phyloP scores from a whole-genome alignment of 306 rosid species.

The Vigna radiata region DNA sequence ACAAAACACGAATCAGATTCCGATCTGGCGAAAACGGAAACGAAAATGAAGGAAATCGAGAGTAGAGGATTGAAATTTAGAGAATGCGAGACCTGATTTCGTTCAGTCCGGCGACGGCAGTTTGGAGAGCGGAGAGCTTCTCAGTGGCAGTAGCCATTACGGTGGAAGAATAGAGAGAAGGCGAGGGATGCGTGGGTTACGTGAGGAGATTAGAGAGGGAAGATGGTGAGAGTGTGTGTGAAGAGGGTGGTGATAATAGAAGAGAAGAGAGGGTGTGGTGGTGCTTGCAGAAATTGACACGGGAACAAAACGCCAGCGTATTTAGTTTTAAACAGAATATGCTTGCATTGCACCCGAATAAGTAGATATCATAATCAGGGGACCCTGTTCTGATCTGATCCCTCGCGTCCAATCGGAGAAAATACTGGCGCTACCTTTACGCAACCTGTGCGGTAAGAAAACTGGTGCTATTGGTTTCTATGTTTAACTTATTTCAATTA shows the following conservation, averaged over 20 bases:
- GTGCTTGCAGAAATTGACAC: conserved; percentile 33
- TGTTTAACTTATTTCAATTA: not conserved
- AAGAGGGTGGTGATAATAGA: not conserved
- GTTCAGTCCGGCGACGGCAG: conserved; percentile 67
- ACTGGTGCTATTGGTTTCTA: conserved; percentile 5
- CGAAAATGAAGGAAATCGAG: not conserved
- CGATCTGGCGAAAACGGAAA: conserved; percentile 10
- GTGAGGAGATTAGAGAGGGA: conserved; percentile 19
- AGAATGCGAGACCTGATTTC: conserved; percentile 75
- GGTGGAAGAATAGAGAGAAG: conserved; percentile 41
- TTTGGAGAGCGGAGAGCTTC: conserved; percentile 66
- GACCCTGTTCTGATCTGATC: not conserved
- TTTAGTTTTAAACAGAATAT: conserved; percentile 47
- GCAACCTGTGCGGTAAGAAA: conserved; percentile 40
- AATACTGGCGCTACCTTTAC: conserved; percentile 59
- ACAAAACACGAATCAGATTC: conserved; percentile 36
- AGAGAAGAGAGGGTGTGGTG: conserved; percentile 6
- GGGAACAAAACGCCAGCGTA: not conserved
- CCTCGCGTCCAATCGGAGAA: conserved; percentile 32
- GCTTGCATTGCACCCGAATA: conserved; percentile 25
- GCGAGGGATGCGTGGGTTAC: conserved; percentile 2
- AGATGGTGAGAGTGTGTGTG: conserved; percentile 24
- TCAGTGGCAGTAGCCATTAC: conserved; percentile 72
- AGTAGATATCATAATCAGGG: not conserved
- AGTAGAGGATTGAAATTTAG: not conserved